phyloP scores from a whole-genome alignment of 2,329 filamentous ascomycete species.

The Aspergillus thermomutatus region DNA sequence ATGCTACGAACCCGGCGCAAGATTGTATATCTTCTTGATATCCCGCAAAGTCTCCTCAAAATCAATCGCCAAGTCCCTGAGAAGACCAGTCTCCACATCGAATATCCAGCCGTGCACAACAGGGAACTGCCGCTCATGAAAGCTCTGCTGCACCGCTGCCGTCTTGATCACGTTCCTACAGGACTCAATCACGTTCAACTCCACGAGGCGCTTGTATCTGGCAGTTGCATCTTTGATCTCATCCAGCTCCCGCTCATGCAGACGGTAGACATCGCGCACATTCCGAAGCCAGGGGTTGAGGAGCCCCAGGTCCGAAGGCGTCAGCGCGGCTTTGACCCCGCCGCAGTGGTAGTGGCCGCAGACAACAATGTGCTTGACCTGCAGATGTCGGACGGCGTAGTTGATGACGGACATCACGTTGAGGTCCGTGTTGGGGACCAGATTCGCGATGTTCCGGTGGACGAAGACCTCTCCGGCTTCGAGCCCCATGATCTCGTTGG shows the following conservation, averaged over 20 bases:
- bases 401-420: conserved; percentile 31
- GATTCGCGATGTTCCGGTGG: conserved; percentile 33
- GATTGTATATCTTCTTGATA: conserved; percentile 64
- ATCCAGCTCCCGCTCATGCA: conserved; percentile 68
- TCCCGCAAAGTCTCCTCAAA: conserved; percentile 55
- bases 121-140: conserved; percentile 60
- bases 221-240: conserved; percentile 15
- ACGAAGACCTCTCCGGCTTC: conserved; percentile 33
- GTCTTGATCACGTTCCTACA: conserved; percentile 40
- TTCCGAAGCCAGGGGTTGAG: conserved; percentile 68
- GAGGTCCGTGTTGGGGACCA: conserved; percentile 29
- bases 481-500: conserved; percentile 32
- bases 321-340: conserved; percentile 61
- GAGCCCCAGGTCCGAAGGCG: conserved; percentile 65
- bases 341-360: conserved; percentile 68
- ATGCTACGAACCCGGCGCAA: too few species aligned
- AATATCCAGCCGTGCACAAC: conserved; percentile 74
- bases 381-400: conserved; percentile 29
- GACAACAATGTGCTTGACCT: conserved; percentile 66
- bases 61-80: conserved; percentile 63
- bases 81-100: conserved; percentile 63
- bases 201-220: conserved; percentile 26
- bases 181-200: conserved; percentile 30
- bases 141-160: conserved; percentile 58
- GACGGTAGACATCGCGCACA: conserved; percentile 70